Evolutionary conservation across 2,329 filamentous ascomycete genomes (phyloP), one percentile per base, ranked within the genome.

Genomic region (Neonectria neomacrospora): DNA sequence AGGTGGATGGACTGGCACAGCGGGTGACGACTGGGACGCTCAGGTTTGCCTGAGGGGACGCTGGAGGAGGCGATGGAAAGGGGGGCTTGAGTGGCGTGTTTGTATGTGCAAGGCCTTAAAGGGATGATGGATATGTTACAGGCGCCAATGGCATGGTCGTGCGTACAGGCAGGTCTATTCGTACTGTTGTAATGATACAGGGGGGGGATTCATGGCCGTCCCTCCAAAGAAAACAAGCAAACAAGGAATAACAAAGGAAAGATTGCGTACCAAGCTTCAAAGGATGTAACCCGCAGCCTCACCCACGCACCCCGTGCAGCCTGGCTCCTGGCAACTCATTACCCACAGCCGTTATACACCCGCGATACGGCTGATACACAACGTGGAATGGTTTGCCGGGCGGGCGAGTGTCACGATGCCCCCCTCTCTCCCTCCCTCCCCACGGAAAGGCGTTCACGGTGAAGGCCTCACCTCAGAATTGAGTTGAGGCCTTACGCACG

Each of bases 1-100:
- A 83, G 20, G 80, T 85, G 11, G 79, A 81, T 5, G 80, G 78
- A 6, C 65, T 85, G 53, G 75, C 80, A 20, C 80, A 82, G 71
- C 75, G 81, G 42, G 76, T 77, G n/a, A 78, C 80, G 4, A 74
- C 77, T 12, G 78, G 77, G 45, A 82, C 78, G 65, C 69, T 85
- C 63, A 79, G 83, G 53, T 85, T 84, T 73, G 77, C 80, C 71
- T 85, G 74, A 80, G 58, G 58, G 64, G 58, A 32, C 34, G 30
- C 42, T 41, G 54, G 39, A 23, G 28, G 45, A 41, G 39, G 14
- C 30, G 11, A 22, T 30, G 20, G 18, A 39, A n/a, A 20, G 16
- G 23, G 23, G 45, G 37, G 22, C 23, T 52, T 23, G 47, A 51
- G 56, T 63, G 64, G 64, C 66, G 69, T 64, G 66, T 61, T 67